Evolutionary conservation across 228 moss, liverwort and hornwort genomes (phyloP).

Genomic region (Sphagnum fallax): DNA sequence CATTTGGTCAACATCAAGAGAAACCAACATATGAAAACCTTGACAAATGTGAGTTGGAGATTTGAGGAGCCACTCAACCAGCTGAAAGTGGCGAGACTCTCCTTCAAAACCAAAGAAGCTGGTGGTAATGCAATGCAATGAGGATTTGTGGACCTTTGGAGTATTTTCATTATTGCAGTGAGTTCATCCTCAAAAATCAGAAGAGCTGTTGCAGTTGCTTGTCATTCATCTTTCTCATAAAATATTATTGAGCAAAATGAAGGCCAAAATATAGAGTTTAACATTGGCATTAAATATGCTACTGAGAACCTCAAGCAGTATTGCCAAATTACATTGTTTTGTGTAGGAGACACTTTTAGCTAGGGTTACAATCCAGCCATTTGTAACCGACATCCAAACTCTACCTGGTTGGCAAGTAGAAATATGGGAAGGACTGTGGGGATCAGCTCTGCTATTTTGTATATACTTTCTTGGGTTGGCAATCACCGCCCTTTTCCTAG

Average conservation of each 20-base stretch:
- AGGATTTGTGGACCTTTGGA: constrained; percentile 3
- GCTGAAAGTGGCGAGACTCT: neutral
- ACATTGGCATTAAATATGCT: no score
- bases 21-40: no score
- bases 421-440: neutral
- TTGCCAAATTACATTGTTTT: neutral
- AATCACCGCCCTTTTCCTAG: neutral
- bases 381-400: neutral
- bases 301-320: no score
- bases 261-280: no score
- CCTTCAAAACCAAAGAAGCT: neutral
- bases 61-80: neutral
- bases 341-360: constrained; percentile 5
- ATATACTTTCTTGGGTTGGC: constrained; percentile 4
- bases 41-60: neutral
- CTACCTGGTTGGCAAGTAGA: neutral
- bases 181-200: neutral
- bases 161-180: constrained; percentile 8
- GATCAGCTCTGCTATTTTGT: neutral
- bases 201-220: no score
- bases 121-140: neutral
- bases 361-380: constrained; percentile 4
- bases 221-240: neutral
- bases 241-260: neutral
- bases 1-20: no score